Percentiles rank a stretch among this genome's conserved stretches.
Conservation (phyloP, 2,329 filamentous ascomycete species). For the Escovopsis sp. region DNA sequence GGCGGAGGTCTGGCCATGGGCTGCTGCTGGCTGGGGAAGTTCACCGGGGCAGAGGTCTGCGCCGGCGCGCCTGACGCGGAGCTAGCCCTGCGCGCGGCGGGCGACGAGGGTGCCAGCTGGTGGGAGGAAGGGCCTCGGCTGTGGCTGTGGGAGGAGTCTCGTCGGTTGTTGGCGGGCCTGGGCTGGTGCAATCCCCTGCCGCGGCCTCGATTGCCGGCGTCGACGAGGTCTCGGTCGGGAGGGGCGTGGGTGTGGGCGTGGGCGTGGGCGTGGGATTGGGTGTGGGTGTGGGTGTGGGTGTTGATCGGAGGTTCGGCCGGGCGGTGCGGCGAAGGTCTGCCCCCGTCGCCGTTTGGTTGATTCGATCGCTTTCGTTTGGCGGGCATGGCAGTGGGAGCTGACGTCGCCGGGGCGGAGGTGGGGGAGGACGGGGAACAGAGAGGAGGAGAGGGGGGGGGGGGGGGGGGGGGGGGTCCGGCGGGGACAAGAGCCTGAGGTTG, state of each 20-base stretch:
- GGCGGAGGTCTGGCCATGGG: no score
- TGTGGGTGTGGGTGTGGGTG: no score
- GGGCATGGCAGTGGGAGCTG: slow-evolving; percentile 30
- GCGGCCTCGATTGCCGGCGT: slow-evolving; percentile 29
- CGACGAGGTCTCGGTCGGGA: slow-evolving; percentile 42
- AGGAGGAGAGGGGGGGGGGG: neutral
- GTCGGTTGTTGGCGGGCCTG: slow-evolving; percentile 34
- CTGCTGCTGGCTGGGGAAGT: no score
- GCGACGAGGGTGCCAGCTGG: slow-evolving; percentile 7
- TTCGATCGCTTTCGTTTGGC: slow-evolving; percentile 45
- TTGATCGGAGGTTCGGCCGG: slow-evolving; percentile 38
- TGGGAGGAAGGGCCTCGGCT: slow-evolving; percentile 13
- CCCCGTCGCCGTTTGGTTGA: slow-evolving; percentile 30
- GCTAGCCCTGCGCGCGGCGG: slow-evolving; percentile 8
- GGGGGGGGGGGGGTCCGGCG: no score
- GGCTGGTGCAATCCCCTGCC: slow-evolving; percentile 26
- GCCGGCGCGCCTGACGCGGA: slow-evolving; percentile 7
- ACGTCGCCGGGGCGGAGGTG: neutral
- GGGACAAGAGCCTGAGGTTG: neutral
- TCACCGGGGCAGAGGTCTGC: slow-evolving; percentile 9
- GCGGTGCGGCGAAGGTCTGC: slow-evolving; percentile 46
- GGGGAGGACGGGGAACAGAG: no score
- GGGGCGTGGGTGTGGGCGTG: no score
- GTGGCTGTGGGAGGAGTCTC: slow-evolving; percentile 31
- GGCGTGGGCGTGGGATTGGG: no score